Conservation (phyloP, 306 rosid genomes). For the Vigna hirtella region DNA sequence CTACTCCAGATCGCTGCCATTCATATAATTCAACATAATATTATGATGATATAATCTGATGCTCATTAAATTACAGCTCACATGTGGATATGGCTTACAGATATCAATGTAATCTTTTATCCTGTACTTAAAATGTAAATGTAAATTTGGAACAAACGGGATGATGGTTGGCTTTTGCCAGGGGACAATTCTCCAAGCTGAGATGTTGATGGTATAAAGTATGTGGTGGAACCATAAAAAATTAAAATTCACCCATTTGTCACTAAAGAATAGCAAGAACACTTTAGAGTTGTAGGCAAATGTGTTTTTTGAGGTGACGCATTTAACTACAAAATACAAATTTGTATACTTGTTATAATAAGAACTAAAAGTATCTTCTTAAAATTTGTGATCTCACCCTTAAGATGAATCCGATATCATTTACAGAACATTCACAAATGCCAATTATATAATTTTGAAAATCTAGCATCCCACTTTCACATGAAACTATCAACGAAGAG, state of each 20-base stretch:
- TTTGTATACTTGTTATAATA: background rate
- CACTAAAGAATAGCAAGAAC: background rate
- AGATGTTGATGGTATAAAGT: background rate
- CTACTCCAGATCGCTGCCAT: slow-evolving; percentile 87
- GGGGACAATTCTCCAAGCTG: background rate
- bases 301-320: slow-evolving; percentile 19
- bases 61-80: slow-evolving; percentile 27
- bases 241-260: background rate
- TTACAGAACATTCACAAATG: slow-evolving; percentile 22
- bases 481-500: slow-evolving; percentile 12
- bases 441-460: slow-evolving; percentile 5
- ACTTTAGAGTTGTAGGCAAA: slow-evolving; percentile 7
- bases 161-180: slow-evolving; percentile 8
- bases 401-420: slow-evolving; percentile 11
- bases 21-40: slow-evolving; percentile 43
- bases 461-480: slow-evolving; percentile 10
- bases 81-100: background rate
- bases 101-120: slow-evolving; percentile 16
- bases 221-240: background rate
- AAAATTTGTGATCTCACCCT: background rate
- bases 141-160: background rate
- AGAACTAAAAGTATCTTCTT: background rate
- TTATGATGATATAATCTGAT: slow-evolving; percentile 32
- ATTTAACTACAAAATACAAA: slow-evolving; percentile 17
- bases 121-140: slow-evolving; percentile 15